Evolutionary conservation across 345 rosid species (phyloP), one percentile per base, ranked within the genome.

Genomic region (Reutealis trisperma): DNA sequence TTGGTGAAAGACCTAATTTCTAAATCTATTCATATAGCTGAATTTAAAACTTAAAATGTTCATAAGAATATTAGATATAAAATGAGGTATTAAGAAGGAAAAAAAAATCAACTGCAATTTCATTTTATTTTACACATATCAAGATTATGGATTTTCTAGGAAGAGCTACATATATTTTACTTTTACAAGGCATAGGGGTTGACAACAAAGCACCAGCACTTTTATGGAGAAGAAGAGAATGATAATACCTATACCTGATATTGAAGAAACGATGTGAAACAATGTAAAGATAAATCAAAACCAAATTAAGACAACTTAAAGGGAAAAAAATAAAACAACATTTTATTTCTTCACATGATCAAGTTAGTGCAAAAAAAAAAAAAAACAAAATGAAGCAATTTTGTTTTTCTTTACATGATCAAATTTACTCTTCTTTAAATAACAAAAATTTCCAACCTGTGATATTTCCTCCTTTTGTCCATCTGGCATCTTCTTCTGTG

Each of bases 401-500:
- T 63, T 41, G 34, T 3, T 47, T 52, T 37, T 30, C 52, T 49
- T 34, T 15, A 16, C 5, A 19, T 10, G 21, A 15, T 49, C 27
- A 59, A 57, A 13, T 63, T 58, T 27, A 42, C 19, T 73, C 67
- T 73, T 16, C 60, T 24, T 63, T 14, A 13, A 47, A 57, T 14
- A 12, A 58, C 11, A 11, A 27, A 78, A 64, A 16, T 2, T 58
- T 59, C 73, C 47, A 73, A 93, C 99, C 98, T 96, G 99, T 57
- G 99, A 96, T 83, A 93, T 32, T 80, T 96, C 98, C 83, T 96
- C 99, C 84, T 86, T 96, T 79, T 96, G 86, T 51, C 90, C 92
- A 86, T 96, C 99, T 24, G 94, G 94, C 91, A 96, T 93, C 91
- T 96, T 92, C 94, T 92, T 92, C 80, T 96, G 98, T 42, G 98